Base-by-base conservation (phyloP, 1,139 yeast genomes). In the Pichia sp. region DNA sequence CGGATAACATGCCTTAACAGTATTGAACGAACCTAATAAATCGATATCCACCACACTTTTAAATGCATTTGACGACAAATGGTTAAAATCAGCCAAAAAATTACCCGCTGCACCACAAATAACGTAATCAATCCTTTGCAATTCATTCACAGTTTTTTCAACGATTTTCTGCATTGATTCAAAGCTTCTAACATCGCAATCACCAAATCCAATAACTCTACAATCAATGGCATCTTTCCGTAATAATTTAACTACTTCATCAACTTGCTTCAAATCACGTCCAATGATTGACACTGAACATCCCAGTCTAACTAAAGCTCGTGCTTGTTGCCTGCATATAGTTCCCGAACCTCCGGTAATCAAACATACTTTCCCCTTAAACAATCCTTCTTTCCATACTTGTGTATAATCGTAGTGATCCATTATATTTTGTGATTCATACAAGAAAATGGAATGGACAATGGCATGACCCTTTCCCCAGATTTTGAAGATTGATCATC, bases 31-130 rank as follows among this genome's bases (percentile, higher is more conserved):
- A 2, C 97, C 97, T 40, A 88, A 66, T 47, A 89, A 69, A 64
- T 90, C 97, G 54, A 90, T 90, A 38, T 80, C 81, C 25, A 88
- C 74, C 27, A 90, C 97, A 0, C 94, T 74, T 64, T 84, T 82
- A 73, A 90, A 90, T 3, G 96, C 97, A 60, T 87, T 87, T 36
- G 89, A 65, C 2, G 94, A 83, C 55, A 89, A 69, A 58, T 81
- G 82, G 59, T 82, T 81, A 65, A 89, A 80, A 63, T 87, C 94
- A 32, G 89, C 72, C 54, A 90, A 66, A 61, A 89, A 90, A 70
- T 89, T 89, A 7, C 97, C 97, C 4, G 97, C 97, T 3, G 97
- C 97, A 20, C 97, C 97, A 39, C 94, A 90, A 65, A 90, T 83
- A 39, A 89, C 94, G 62, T 67, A 85, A 65, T 90, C 97, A 53